phyloP scores from a whole-genome alignment of 2,329 filamentous ascomycete species.

The Pseudogymnoascus sp. region DNA sequence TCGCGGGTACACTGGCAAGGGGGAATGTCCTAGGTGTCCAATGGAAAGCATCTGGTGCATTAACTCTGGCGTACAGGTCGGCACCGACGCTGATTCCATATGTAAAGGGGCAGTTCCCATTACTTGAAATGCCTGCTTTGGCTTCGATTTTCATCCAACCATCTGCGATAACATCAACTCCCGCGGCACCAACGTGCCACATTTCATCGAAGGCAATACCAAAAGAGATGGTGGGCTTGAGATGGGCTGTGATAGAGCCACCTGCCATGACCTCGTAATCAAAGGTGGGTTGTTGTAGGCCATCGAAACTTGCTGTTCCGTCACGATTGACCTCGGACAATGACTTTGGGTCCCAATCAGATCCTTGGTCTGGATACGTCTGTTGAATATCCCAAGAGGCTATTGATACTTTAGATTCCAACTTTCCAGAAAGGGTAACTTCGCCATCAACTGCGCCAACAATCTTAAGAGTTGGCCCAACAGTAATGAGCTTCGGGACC shows the following conservation, averaged over 20 bases:
- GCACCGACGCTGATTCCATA: background rate
- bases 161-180: background rate
- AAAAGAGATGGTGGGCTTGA: background rate
- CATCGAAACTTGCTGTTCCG: background rate
- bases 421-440: conserved; percentile 19
- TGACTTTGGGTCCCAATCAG: background rate
- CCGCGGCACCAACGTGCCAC: background rate
- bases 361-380: background rate
- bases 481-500: conserved; percentile 27
- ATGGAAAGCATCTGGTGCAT: background rate
- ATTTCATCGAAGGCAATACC: background rate
- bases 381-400: conserved; percentile 23
- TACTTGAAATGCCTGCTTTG: background rate
- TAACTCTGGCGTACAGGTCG: background rate
- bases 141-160: background rate
- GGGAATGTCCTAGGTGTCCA: background rate
- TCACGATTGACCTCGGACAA: background rate
- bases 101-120: background rate
- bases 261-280: background rate
- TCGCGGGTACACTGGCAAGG: background rate
- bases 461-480: conserved; percentile 28
- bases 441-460: conserved; percentile 21
- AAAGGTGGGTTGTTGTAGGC: background rate
- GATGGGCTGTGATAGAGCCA: background rate
- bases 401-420: conserved; percentile 25